Conservation (phyloP, 257 asterid species). For the Nicotiana tabacum region DNA sequence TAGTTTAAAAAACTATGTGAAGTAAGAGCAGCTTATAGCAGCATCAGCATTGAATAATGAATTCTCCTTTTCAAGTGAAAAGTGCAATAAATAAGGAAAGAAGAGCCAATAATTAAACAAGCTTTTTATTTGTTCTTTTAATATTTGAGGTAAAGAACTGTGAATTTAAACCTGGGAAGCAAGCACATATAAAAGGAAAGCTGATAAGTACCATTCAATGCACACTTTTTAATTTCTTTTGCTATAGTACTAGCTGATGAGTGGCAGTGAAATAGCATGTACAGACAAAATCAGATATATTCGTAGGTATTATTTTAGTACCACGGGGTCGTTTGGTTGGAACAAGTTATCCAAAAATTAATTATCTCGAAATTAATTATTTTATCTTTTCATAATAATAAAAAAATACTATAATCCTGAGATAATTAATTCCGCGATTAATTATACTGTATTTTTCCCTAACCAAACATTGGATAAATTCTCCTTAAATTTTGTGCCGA, state of each 20-base stretch:
- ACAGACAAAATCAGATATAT: conserved; percentile 15
- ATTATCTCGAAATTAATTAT: too few relatives aligned
- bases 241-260: conserved; percentile 16
- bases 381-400: too few relatives aligned
- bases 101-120: conserved; percentile 29
- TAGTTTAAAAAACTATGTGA: not conserved
- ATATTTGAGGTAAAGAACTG: conserved; percentile 11
- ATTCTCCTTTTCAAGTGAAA: not conserved
- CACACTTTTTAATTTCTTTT: conserved; percentile 15
- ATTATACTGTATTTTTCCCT: too few relatives aligned
- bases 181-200: conserved; percentile 27
- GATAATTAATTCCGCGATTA: too few relatives aligned
- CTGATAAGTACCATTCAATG: conserved; percentile 25
- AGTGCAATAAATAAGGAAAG: conserved; percentile 18
- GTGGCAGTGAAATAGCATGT: conserved; percentile 3
- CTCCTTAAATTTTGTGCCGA: too few relatives aligned
- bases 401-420: too few relatives aligned
- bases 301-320: not conserved
- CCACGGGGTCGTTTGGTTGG: too few relatives aligned
- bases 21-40: conserved; percentile 9
- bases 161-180: conserved; percentile 25
- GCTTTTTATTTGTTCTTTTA: not conserved
- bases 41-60: conserved; percentile 8
- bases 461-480: too few relatives aligned
- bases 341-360: too few relatives aligned